Conservation (phyloP, 768 basidiomycete genomes). For the Vishniacozyma victoriae region DNA sequence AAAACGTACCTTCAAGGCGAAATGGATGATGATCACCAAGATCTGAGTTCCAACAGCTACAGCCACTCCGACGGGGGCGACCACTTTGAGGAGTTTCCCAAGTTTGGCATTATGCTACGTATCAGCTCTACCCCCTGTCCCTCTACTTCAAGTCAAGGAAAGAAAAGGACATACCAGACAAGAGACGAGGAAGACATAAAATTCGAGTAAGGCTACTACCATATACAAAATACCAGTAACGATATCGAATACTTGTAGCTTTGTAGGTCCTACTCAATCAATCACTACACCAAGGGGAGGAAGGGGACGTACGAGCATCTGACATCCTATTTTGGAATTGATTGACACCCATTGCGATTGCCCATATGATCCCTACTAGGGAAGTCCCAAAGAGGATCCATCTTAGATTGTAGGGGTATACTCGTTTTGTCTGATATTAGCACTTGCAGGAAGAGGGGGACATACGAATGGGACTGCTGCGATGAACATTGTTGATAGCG, state of each 20-base stretch:
- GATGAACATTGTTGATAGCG: no score
- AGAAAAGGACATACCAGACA: slow-evolving; percentile 16
- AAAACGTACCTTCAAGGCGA: slow-evolving; percentile 29
- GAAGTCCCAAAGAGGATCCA: slow-evolving; percentile 30
- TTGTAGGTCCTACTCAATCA: slow-evolving; percentile 12
- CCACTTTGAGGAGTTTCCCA: slow-evolving; percentile 19
- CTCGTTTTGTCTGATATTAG: no score
- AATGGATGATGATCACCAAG: slow-evolving; percentile 25
- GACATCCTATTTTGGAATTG: slow-evolving; percentile 13
- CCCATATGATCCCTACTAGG: slow-evolving; percentile 33
- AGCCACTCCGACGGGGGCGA: slow-evolving; percentile 33
- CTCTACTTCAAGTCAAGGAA: neutral
- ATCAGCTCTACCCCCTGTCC: neutral
- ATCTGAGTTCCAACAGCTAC: slow-evolving; percentile 29
- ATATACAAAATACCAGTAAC: slow-evolving; percentile 33
- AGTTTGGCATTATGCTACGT: slow-evolving; percentile 27
- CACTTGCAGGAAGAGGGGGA: no score
- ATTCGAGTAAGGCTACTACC: slow-evolving; percentile 26
- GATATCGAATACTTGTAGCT: slow-evolving; percentile 23
- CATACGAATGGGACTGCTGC: no score
- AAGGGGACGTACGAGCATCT: slow-evolving; percentile 11
- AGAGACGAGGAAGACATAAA: slow-evolving; percentile 22
- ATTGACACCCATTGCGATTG: slow-evolving; percentile 28
- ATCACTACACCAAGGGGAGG: neutral
- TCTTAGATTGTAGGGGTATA: slow-evolving; percentile 34